Percentiles rank a stretch among this genome's conserved stretches.
phyloP scores from a whole-genome alignment of 1,284 basidiomycete species.

The Vanrija sp. region DNA sequence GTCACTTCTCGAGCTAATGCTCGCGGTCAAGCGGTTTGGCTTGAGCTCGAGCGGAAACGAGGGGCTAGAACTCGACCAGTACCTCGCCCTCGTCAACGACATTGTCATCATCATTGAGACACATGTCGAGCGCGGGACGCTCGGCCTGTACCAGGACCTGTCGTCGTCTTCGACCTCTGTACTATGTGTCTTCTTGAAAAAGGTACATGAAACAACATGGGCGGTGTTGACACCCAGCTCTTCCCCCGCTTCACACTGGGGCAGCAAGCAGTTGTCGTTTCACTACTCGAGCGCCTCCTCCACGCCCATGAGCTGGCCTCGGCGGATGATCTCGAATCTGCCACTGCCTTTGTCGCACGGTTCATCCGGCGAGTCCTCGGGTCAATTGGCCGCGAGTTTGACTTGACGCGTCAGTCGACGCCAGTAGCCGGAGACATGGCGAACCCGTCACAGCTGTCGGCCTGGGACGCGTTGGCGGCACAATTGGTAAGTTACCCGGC shows the following conservation, averaged over 20 bases:
- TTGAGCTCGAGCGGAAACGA: not conserved
- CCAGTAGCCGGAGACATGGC: no score
- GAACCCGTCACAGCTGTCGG: no score
- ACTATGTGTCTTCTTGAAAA: not conserved
- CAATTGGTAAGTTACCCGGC: no score
- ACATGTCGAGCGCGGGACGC: not conserved
- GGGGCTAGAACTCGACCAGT: not conserved
- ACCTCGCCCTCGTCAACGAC: not conserved
- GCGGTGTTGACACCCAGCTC: not conserved
- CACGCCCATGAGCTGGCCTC: slow-evolving; percentile 11
- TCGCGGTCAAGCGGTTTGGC: not conserved
- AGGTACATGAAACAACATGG: not conserved
- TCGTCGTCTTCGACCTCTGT: not conserved
- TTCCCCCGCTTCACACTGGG: not conserved
- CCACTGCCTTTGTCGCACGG: slow-evolving; percentile 25
- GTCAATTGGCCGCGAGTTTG: slow-evolving; percentile 19
- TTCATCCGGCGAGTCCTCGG: slow-evolving; percentile 22
- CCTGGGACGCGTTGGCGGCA: no score
- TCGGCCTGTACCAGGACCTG: not conserved
- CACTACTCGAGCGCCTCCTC: slow-evolving; percentile 21
- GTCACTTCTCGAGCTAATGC: not conserved
- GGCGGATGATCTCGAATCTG: slow-evolving; percentile 12
- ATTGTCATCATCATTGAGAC: not conserved
- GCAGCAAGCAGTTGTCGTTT: slow-evolving; percentile 24
- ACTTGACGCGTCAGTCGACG: not conserved